Evolutionary conservation across 2,329 filamentous ascomycete genomes (phyloP).

Genomic region (Sporothrix pseudoabietina): DNA sequence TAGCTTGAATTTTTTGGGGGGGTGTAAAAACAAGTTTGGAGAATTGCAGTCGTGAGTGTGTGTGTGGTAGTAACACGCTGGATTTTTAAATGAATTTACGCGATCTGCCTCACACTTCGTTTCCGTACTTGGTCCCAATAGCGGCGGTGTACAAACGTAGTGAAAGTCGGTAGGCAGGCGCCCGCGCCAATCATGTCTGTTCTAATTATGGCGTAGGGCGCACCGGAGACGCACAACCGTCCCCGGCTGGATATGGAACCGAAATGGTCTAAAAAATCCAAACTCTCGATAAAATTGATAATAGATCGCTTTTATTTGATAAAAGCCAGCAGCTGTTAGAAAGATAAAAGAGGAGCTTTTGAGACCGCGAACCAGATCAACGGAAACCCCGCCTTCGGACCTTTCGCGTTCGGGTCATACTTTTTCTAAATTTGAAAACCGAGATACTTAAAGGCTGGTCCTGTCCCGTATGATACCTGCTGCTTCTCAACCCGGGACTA

Average conservation of each 20-base stretch:
- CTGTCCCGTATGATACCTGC: neutral
- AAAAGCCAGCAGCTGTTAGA: neutral
- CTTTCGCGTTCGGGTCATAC: neutral
- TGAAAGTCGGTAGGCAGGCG: neutral
- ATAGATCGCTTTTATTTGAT: neutral
- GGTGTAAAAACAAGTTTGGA: too few relatives aligned
- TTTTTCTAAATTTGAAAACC: neutral
- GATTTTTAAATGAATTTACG: neutral
- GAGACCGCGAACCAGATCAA: neutral
- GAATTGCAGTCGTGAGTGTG: too few relatives aligned
- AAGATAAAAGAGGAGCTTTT: neutral
- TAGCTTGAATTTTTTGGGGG: too few relatives aligned
- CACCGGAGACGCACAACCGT: conserved; percentile 22
- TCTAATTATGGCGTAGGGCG: conserved; percentile 20
- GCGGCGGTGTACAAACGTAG: neutral
- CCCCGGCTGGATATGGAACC: conserved; percentile 22
- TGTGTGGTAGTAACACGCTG: too few relatives aligned
- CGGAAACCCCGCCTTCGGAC: too few relatives aligned
- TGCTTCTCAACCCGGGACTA: neutral
- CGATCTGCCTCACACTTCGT: neutral
- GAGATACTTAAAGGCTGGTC: neutral
- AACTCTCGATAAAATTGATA: neutral
- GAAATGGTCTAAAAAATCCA: neutral
- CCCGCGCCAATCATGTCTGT: conserved; percentile 28
- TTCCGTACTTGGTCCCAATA: neutral